A percentile compares a stretch with the other conserved stretches of the same genome.
These are phyloP conservation scores for Aplosporella prunicola DNA, from an alignment of 2,329 filamentous ascomycete genomes.

Conservation along the genomic window DNA sequence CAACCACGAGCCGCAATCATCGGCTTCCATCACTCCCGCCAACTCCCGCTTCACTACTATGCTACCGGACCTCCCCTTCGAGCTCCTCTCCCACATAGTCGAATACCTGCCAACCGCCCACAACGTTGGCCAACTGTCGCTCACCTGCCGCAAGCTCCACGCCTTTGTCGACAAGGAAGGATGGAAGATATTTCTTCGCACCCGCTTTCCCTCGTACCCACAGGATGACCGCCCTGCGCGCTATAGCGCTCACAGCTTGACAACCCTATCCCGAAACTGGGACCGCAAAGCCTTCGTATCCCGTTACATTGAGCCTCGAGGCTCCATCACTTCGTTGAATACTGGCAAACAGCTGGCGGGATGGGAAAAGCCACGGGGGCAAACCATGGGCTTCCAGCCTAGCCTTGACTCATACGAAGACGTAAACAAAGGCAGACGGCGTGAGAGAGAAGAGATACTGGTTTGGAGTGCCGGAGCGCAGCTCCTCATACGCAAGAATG, in stretches of 20 bases:
- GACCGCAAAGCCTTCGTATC: conserved; percentile 48
- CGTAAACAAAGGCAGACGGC: conserved; percentile 32
- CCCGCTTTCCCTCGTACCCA: conserved; percentile 37
- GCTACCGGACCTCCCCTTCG: conserved; percentile 22
- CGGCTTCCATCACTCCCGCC: too few relatives aligned
- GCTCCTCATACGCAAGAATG: conserved; percentile 41
- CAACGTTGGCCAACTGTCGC: conserved; percentile 35
- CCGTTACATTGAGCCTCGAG: conserved; percentile 40
- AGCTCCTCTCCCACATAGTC: conserved; percentile 29
- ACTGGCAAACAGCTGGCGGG: conserved; percentile 5
- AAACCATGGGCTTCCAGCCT: conserved; percentile 52
- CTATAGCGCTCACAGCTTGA: conserved; percentile 38
- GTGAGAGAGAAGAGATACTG: conserved; percentile 45
- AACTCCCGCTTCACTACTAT: too few relatives aligned
- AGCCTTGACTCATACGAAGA: conserved; percentile 49
- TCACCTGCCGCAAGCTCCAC: conserved; percentile 38
- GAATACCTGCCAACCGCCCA: conserved; percentile 36
- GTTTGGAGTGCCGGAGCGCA: conserved; percentile 53
- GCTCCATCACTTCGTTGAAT: conserved; percentile 15
- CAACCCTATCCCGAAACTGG: conserved; percentile 48
- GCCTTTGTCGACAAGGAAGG: conserved; percentile 38
- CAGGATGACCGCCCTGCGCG: conserved; percentile 2
- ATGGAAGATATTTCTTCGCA: conserved; percentile 40
- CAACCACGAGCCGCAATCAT: too few relatives aligned
- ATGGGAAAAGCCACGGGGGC: conserved; percentile 34